A percentile compares a stretch with the other conserved stretches of the same genome.
Evolutionary conservation across 768 basidiomycete species (phyloP).

Genomic region (Leccinum broughii): DNA sequence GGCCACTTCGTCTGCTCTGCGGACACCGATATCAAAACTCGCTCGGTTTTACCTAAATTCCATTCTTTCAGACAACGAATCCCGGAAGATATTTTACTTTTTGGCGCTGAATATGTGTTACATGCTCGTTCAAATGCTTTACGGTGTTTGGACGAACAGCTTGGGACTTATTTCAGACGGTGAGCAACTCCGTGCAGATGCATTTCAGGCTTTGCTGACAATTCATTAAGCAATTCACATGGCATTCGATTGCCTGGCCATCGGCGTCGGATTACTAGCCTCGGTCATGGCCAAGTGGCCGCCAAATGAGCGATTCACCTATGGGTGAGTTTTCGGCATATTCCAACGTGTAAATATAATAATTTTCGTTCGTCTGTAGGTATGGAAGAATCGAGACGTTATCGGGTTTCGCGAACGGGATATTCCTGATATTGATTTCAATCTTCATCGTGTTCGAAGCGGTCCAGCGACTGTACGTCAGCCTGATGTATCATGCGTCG

Average conservation of each 20-base stretch:
- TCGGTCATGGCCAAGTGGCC: constrained; percentile 99
- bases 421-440: constrained; percentile 90
- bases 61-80: constrained; percentile 88
- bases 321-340: constrained; percentile 60
- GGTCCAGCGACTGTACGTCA: constrained; percentile 79
- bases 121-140: constrained; percentile 97
- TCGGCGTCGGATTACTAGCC: constrained; percentile 92
- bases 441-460: constrained; percentile 99
- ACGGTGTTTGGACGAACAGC: constrained; percentile 97
- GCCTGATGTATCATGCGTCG: constrained; percentile 22
- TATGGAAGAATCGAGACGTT: constrained; percentile 96
- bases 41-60: constrained; percentile 80
- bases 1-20: constrained; percentile 42
- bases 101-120: constrained; percentile 91
- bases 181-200: constrained; percentile 37
- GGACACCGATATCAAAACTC: constrained; percentile 54
- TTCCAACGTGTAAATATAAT: background rate
- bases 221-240: constrained; percentile 87
- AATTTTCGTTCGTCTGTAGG: constrained; percentile 38
- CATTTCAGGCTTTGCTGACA: constrained; percentile 3
- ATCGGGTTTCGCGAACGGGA: constrained; percentile 97
- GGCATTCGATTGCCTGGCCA: constrained; percentile 99
- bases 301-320: constrained; percentile 91
- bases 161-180: constrained; percentile 96
- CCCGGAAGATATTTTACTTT: constrained; percentile 96